Evolutionary conservation across 805 yeast species (phyloP).

Genomic region (Suhomyces kilbournensis): DNA sequence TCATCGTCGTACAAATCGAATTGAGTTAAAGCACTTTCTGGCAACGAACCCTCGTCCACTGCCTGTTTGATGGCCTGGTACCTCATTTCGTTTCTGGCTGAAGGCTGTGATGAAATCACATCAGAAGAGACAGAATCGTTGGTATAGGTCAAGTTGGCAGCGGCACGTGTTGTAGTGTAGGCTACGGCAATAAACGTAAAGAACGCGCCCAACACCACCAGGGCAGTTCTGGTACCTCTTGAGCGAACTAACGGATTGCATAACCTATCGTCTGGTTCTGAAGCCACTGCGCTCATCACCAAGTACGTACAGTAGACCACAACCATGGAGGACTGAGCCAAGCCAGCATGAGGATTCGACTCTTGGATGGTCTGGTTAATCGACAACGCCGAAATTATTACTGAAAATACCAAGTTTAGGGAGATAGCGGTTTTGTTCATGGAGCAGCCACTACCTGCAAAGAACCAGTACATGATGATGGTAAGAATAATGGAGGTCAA

Average conservation of each 20-base stretch:
- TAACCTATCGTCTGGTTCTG: slow-evolving; percentile 90
- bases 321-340: slow-evolving; percentile 96
- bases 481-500: slow-evolving; percentile 69
- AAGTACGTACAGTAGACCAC: slow-evolving; percentile 89
- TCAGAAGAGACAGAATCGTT: slow-evolving; percentile 20
- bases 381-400: slow-evolving; percentile 66
- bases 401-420: slow-evolving; percentile 63
- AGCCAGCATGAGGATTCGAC: slow-evolving; percentile 89
- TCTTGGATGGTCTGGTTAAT: slow-evolving; percentile 85
- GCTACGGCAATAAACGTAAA: slow-evolving; percentile 95
- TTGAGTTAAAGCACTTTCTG: slow-evolving; percentile 85
- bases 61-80: slow-evolving; percentile 88
- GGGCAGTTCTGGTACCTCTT: slow-evolving; percentile 83
- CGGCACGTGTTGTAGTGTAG: slow-evolving; percentile 96
- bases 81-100: slow-evolving; percentile 66
- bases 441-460: slow-evolving; percentile 76
- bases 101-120: slow-evolving; percentile 30
- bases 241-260: slow-evolving; percentile 93
- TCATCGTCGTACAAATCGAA: slow-evolving; percentile 52
- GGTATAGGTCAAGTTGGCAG: slow-evolving; percentile 56
- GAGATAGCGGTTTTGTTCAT: slow-evolving; percentile 88
- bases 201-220: slow-evolving; percentile 84
- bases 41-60: slow-evolving; percentile 92
- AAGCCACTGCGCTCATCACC: slow-evolving; percentile 86
- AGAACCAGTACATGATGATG: slow-evolving; percentile 74